Percentiles rank a stretch among this genome's conserved stretches.
Conservation (phyloP, 2,329 filamentous ascomycete genomes). For the Aspergillus terreus region DNA sequence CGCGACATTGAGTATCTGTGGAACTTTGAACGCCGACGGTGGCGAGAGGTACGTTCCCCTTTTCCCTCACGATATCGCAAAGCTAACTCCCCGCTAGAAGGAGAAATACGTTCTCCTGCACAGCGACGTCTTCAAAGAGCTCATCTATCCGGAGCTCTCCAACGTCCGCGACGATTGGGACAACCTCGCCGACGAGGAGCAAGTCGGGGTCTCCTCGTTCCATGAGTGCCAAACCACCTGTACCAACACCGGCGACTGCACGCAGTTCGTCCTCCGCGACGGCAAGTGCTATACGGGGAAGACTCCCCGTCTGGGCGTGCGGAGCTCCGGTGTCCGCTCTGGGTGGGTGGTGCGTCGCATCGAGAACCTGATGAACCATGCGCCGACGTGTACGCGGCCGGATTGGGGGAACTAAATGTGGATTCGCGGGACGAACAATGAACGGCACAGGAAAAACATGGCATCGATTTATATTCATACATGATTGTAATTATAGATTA, state of each 20-base stretch:
- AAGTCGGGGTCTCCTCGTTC: conserved; percentile 22
- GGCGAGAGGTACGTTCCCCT: conserved; percentile 55
- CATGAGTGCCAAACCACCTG: conserved; percentile 31
- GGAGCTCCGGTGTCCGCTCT: conserved; percentile 20
- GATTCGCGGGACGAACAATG: no score
- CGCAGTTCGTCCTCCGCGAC: conserved; percentile 30
- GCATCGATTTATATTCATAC: not conserved
- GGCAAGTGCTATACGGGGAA: conserved; percentile 27
- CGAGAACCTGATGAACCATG: conserved; percentile 24
- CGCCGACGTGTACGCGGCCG: conserved; percentile 22
- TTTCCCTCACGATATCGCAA: not conserved
- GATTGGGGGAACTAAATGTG: conserved; percentile 23
- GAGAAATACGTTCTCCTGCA: conserved; percentile 27
- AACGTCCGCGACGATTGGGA: conserved; percentile 31
- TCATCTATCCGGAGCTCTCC: conserved; percentile 30
- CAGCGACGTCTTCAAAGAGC: conserved; percentile 36
- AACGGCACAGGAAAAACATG: not conserved
- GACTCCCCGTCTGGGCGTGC: conserved; percentile 29
- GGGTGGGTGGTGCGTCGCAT: conserved; percentile 32
- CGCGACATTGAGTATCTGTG: conserved; percentile 42
- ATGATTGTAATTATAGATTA: not conserved
- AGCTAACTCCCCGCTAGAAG: not conserved
- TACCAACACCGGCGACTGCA: conserved; percentile 21
- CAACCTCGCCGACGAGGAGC: conserved; percentile 32
- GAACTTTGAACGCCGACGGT: conserved; percentile 49